phyloP scores from a whole-genome alignment of 2,329 filamentous ascomycete genomes.

The Cytospora mali region DNA sequence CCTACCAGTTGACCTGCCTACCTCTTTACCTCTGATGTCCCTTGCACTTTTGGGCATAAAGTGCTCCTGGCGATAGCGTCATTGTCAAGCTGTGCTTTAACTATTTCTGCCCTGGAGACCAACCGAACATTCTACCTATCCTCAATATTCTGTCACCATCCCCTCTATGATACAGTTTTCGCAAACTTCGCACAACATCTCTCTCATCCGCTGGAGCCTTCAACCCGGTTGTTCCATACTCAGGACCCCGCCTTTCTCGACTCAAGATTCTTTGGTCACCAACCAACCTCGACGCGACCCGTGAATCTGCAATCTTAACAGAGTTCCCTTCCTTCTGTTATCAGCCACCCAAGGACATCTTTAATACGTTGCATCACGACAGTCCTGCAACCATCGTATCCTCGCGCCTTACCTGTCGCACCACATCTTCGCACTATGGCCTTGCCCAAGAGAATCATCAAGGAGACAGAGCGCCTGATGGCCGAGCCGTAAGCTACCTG shows the following conservation, averaged over 20 bases:
- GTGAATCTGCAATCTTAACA: not conserved
- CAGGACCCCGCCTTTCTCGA: not conserved
- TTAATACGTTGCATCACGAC: not conserved
- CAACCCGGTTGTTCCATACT: not conserved
- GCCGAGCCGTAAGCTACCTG: conserved; percentile 77
- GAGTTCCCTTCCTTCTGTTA: not conserved
- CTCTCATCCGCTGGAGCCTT: not conserved
- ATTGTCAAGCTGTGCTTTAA: not conserved
- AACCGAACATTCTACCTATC: not conserved
- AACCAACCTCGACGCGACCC: not conserved
- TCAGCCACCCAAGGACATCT: not conserved
- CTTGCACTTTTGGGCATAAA: not conserved
- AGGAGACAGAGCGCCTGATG: conserved; percentile 97
- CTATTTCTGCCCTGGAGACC: not conserved
- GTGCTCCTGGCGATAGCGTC: conserved; percentile 11
- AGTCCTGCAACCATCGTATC: not conserved
- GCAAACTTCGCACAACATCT: not conserved
- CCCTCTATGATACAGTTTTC: not conserved
- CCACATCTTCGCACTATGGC: conserved; percentile 56
- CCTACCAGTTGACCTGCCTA: not conserved
- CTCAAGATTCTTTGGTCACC: not conserved
- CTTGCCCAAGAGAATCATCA: conserved; percentile 94
- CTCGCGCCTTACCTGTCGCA: not conserved
- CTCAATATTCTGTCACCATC: not conserved
- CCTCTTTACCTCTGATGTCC: not conserved